Percentiles rank a stretch among this genome's conserved stretches.
phyloP scores from a whole-genome alignment of 352 stramenopile species.

The Phytophthora hibernalis region DNA sequence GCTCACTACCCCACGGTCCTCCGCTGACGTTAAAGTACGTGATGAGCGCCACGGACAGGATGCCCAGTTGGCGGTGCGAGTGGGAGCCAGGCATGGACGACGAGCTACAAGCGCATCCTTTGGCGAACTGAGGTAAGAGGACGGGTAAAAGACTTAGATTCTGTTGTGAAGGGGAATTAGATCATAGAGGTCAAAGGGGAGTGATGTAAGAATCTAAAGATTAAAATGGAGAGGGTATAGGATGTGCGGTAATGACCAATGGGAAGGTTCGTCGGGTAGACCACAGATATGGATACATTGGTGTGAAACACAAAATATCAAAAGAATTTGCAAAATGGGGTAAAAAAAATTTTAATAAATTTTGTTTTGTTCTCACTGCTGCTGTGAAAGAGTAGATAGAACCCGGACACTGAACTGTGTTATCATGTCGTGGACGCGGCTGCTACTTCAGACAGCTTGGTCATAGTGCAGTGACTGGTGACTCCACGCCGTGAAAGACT shows the following conservation, averaged over 20 bases:
- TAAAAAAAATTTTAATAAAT: no score
- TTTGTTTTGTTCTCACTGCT: no score
- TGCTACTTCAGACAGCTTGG: no score
- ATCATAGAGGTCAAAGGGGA: neutral
- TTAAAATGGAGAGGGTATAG: no score
- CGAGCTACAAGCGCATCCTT: constrained; percentile 25
- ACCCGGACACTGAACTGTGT: no score
- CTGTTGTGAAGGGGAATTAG: neutral
- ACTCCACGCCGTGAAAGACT: no score
- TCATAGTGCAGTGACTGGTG: no score
- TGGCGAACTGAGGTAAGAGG: constrained; percentile 4
- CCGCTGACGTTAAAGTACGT: constrained; percentile 85
- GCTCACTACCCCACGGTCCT: constrained; percentile 73
- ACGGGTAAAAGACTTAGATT: neutral
- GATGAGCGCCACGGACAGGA: constrained; percentile 76
- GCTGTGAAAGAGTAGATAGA: no score
- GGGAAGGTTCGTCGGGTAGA: constrained; percentile 5
- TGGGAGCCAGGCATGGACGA: constrained; percentile 63
- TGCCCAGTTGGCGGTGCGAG: constrained; percentile 68
- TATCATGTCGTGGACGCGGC: no score
- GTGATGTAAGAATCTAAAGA: neutral
- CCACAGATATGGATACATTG: constrained; percentile 15
- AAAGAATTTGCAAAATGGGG: no score
- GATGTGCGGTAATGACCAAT: no score
- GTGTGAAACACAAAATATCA: no score